These are phyloP conservation scores for Daldinia concentrica DNA, from an alignment of 495 filamentous ascomycete genomes.

Conservation along the genomic window DNA sequence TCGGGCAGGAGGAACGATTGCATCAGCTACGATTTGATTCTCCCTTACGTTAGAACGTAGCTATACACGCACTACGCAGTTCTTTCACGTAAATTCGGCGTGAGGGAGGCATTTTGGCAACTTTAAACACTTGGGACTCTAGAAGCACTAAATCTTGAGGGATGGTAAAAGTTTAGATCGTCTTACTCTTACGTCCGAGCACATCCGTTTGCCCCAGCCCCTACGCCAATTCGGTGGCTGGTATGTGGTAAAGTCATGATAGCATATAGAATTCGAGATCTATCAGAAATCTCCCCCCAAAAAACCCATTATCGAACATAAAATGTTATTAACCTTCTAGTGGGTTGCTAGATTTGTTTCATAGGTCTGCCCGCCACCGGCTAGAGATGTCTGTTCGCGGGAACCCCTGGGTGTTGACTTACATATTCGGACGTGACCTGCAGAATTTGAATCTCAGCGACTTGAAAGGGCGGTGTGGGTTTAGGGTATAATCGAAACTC, in stretches of 20 bases:
- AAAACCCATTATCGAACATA: neutral
- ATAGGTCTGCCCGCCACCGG: constrained; percentile 32
- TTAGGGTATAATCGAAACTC: neutral
- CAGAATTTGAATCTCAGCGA: constrained; percentile 17
- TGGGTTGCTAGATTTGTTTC: constrained; percentile 34
- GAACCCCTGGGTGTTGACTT: constrained; percentile 30
- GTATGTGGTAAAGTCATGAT: constrained; percentile 7
- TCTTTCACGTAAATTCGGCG: constrained; percentile 1
- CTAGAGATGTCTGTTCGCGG: constrained; percentile 41
- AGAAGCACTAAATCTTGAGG: constrained; percentile 8
- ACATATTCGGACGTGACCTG: constrained; percentile 30
- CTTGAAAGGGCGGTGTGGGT: constrained; percentile 29
- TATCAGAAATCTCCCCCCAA: neutral
- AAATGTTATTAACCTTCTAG: constrained; percentile 20
- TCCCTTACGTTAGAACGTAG: constrained; percentile 1
- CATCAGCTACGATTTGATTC: neutral
- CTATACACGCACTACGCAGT: neutral
- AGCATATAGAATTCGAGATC: constrained; percentile 12
- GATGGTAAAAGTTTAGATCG: constrained; percentile 13
- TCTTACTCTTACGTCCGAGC: constrained; percentile 28
- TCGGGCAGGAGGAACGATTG: neutral
- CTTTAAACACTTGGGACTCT: constrained; percentile 4
- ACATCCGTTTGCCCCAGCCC: constrained; percentile 12
- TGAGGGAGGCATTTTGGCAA: neutral
- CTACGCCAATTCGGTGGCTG: constrained; percentile 1